Evolutionary conservation across 805 yeast genomes (phyloP).

Genomic region (Starmerella kuoi): DNA sequence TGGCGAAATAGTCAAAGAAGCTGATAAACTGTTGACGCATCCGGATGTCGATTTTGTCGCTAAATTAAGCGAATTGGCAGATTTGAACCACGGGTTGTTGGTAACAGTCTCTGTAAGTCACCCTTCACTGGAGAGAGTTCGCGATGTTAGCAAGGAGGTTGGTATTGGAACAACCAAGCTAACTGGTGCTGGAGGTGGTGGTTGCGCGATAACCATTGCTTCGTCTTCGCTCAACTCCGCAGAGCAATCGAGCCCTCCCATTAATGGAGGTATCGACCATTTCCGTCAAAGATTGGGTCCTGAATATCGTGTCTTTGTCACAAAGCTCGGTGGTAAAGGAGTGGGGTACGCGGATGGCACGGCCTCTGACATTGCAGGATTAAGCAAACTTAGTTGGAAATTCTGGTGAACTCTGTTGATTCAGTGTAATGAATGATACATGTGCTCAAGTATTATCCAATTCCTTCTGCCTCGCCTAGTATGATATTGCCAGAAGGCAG

Average conservation of each 20-base stretch:
- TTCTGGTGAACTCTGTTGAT: slow-evolving; percentile 5
- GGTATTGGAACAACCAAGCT: slow-evolving; percentile 77
- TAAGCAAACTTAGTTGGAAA: slow-evolving; percentile 9
- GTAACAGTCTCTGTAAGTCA: slow-evolving; percentile 85
- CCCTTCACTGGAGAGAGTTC: slow-evolving; percentile 72
- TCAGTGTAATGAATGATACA: neutral
- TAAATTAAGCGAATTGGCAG: slow-evolving; percentile 38
- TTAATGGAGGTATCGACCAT: slow-evolving; percentile 26
- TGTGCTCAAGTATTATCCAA: neutral
- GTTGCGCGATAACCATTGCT: slow-evolving; percentile 85
- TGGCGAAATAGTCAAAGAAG: slow-evolving; percentile 60
- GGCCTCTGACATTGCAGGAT: neutral
- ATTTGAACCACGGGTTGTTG: slow-evolving; percentile 77
- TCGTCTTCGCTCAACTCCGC: slow-evolving; percentile 31
- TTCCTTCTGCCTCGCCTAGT: neutral
- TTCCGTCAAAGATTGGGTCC: slow-evolving; percentile 31
- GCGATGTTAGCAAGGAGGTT: slow-evolving; percentile 48
- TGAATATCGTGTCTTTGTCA: slow-evolving; percentile 65
- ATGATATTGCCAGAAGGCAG: too few relatives aligned
- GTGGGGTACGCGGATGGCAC: slow-evolving; percentile 37
- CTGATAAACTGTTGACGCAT: slow-evolving; percentile 51
- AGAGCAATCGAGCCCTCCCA: neutral
- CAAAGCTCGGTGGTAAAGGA: slow-evolving; percentile 83
- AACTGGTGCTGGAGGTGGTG: slow-evolving; percentile 99
- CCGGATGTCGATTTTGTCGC: slow-evolving; percentile 28